Evolutionary conservation across 2,329 filamentous ascomycete species (phyloP).

Genomic region (Trichoderma sp.): DNA sequence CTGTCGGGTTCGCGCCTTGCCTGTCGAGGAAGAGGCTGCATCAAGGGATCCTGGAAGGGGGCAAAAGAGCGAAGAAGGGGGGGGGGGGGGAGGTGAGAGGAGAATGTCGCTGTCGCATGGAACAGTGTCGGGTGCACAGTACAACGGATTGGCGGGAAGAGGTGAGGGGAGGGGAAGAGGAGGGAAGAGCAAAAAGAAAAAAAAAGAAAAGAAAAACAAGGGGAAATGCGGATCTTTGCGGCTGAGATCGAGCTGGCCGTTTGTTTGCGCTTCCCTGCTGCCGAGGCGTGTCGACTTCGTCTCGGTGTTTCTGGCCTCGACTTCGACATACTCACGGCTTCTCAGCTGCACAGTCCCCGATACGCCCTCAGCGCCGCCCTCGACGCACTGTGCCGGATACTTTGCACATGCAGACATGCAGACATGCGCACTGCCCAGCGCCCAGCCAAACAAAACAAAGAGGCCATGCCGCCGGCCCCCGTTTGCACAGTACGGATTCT

Average conservation of each 20-base stretch:
- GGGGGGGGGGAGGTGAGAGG: not conserved
- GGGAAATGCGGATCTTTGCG: not conserved
- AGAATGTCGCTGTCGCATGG: not conserved
- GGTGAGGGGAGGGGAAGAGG: not conserved
- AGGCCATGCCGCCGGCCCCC: not conserved
- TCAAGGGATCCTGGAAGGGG: slow-evolving; percentile 1
- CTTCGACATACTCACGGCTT: not conserved
- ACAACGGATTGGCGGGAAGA: not conserved
- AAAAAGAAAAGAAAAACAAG: not conserved
- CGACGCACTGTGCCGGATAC: not conserved
- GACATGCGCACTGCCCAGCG: not conserved
- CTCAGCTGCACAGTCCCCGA: not conserved
- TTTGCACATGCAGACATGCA: not conserved
- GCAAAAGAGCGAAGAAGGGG: not conserved
- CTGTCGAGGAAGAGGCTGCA: slow-evolving; percentile 15
- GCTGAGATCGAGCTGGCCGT: not conserved
- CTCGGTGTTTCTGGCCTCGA: not conserved
- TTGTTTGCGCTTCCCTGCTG: not conserved
- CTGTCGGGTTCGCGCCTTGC: slow-evolving; percentile 17
- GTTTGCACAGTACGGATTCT: not conserved
- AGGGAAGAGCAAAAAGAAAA: not conserved
- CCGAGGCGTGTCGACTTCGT: not conserved
- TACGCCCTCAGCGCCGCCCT: not conserved
- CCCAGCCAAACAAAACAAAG: not conserved
- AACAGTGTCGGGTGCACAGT: not conserved